Evolutionary conservation across 2,329 filamentous ascomycete genomes (phyloP).

Genomic region (Cylindrodendrum hubeiense): DNA sequence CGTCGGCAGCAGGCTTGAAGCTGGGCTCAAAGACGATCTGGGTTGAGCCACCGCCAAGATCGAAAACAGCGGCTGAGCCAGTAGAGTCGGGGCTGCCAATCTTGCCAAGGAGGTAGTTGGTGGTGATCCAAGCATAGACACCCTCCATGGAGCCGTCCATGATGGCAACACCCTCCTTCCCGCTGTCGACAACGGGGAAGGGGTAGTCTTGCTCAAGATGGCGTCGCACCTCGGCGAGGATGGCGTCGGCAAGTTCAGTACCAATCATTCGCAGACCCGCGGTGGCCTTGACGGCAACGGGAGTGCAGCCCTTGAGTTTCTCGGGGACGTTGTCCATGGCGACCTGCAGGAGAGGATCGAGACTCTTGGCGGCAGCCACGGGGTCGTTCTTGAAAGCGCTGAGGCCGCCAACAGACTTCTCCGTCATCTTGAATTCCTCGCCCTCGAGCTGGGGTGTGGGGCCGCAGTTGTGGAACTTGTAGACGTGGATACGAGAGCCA

Average conservation of each 20-base stretch:
- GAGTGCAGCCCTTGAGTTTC: conserved; percentile 90
- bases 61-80: conserved; percentile 93
- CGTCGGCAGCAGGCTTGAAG: conserved; percentile 78
- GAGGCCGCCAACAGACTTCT: conserved; percentile 84
- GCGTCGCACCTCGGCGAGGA: conserved; percentile 84
- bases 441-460: conserved; percentile 93
- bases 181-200: conserved; percentile 90
- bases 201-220: conserved; percentile 91
- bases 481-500: conserved; percentile 97
- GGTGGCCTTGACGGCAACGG: conserved; percentile 97
- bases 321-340: conserved; percentile 89
- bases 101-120: conserved; percentile 97
- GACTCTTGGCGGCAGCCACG: conserved; percentile 86
- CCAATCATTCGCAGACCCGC: conserved; percentile 92
- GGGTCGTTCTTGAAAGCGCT: conserved; percentile 91
- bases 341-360: conserved; percentile 88
- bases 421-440: conserved; percentile 94
- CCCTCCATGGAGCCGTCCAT: conserved; percentile 99
- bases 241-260: conserved; percentile 81
- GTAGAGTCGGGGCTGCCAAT: conserved; percentile 93
- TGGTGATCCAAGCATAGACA: conserved; percentile 99
- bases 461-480: conserved; percentile 99
- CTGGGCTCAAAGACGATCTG: conserved; percentile 99
- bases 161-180: conserved; percentile 90
- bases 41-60: conserved; percentile 95